Conservation (phyloP, 257 asterid genomes). For the Datura wrightii region DNA sequence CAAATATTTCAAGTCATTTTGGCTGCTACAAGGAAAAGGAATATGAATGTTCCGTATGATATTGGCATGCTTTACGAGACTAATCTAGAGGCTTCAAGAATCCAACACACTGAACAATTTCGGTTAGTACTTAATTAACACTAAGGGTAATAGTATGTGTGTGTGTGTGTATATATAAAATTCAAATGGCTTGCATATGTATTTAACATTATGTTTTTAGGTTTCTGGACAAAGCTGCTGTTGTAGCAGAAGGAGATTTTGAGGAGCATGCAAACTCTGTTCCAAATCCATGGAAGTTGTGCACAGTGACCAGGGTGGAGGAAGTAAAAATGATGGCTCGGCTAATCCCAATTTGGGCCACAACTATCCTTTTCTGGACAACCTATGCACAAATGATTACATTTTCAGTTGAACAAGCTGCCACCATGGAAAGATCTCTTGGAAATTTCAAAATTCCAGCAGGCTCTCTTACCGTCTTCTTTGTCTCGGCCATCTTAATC, state of each 20-base stretch:
- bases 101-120: slow-evolving; percentile 36
- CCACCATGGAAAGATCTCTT: slow-evolving; percentile 73
- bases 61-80: slow-evolving; percentile 34
- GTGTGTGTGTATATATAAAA: too few relatives aligned
- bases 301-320: slow-evolving; percentile 84
- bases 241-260: slow-evolving; percentile 70
- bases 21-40: slow-evolving; percentile 31
- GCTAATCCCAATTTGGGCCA: slow-evolving; percentile 90
- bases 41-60: slow-evolving; percentile 31
- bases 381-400: slow-evolving; percentile 95
- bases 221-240: slow-evolving; percentile 85
- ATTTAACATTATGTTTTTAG: too few relatives aligned
- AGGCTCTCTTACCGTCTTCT: slow-evolving; percentile 90
- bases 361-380: slow-evolving; percentile 94
- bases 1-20: slow-evolving; percentile 43
- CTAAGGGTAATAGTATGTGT: too few relatives aligned
- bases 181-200: too few relatives aligned
- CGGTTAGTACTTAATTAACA: too few relatives aligned
- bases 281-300: slow-evolving; percentile 86
- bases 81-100: slow-evolving; percentile 23
- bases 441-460: slow-evolving; percentile 81
- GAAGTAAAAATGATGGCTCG: slow-evolving; percentile 92
- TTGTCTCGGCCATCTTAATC: slow-evolving; percentile 75
- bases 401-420: slow-evolving; percentile 89
- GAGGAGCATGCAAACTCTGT: slow-evolving; percentile 30